Evolutionary conservation across 768 basidiomycete species (phyloP).

Genomic region (Tulasnella sp.): DNA sequence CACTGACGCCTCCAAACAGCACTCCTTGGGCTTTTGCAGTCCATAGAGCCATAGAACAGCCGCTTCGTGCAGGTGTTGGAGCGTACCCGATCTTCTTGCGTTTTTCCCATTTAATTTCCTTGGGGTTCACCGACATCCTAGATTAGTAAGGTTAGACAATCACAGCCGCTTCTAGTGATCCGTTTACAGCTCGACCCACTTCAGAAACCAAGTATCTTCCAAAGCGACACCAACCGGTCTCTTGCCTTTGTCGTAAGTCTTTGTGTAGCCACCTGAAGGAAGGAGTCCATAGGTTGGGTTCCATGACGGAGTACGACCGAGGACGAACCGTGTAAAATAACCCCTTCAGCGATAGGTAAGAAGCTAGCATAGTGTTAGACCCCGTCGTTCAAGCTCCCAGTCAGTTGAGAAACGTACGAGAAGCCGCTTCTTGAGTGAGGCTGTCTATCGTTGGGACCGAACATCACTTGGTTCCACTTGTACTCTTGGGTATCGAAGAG

Average conservation of each 20-base stretch:
- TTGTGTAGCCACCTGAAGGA: constrained; percentile 72
- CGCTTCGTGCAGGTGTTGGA: constrained; percentile 52
- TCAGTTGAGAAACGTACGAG: not conserved
- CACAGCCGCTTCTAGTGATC: constrained; percentile 19
- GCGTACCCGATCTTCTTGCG: constrained; percentile 66
- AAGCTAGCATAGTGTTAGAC: constrained; percentile 47
- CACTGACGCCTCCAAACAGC: constrained; percentile 79
- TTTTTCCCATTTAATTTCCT: constrained; percentile 73
- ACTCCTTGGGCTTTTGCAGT: constrained; percentile 52
- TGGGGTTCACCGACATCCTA: constrained; percentile 32
- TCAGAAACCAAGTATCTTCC: constrained; percentile 82
- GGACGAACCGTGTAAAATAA: constrained; percentile 58
- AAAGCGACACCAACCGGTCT: constrained; percentile 76
- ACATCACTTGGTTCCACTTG: constrained; percentile 69
- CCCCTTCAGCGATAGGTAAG: constrained; percentile 62
- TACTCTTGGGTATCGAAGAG: constrained; percentile 78
- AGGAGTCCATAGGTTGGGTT: not conserved
- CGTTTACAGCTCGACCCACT: constrained; percentile 30
- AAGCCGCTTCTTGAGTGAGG: constrained; percentile 61
- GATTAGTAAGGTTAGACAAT: constrained; percentile 9
- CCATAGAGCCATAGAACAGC: constrained; percentile 86
- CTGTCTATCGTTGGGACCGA: constrained; percentile 53
- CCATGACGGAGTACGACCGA: not conserved
- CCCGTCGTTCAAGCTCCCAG: not conserved
- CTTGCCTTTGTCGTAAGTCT: constrained; percentile 79